Base-by-base conservation (phyloP, 2,329 filamentous ascomycete species). In the Xylariaceae sp. region DNA sequence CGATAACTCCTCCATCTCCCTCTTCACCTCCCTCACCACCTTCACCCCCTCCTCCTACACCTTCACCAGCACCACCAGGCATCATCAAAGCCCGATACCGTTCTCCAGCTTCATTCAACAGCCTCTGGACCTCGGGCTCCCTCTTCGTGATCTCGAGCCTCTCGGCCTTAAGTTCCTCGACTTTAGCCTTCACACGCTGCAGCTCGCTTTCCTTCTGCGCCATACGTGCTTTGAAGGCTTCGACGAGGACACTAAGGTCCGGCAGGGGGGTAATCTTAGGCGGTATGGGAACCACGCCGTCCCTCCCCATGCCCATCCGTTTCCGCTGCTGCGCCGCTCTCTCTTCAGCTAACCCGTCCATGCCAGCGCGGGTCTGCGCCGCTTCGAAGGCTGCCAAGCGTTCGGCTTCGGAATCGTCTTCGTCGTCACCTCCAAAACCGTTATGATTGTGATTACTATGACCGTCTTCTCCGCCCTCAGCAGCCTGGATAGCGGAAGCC, bases 291-390 rank as follows among this genome's bases (percentile, higher is more conserved):
- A 77, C 66, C 10, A 72, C 63, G 53, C 64, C 54, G 29, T 64
- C 55, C 21, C 63, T 62, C 33, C 62, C 58, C 29, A 60, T 63
- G 11, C 57, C 46, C 2, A 70, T 64, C 6, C 64, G 50, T 21
- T 67, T 66, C n/a, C n/a, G n/a, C n/a, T n/a, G n/a, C 43, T 68
- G 68, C 29, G 70, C 64, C 37, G 69, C 64, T 12, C 62, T 71
- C 57, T 73, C 75, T 58, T 73, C 68, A 51, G 48, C 75, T 19
- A 86, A 60, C 0, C 83, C 86, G 57, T 92, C 91, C 70, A 93
- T 85, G n/a, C 89, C 92, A 3, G 88, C 86, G 17, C 86, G 79
- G 7, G 88, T 91, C 69, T 97, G 92, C 4, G 88, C 85, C 10
- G 83, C 80, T 65, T 95, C 91, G 67, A 95, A 97, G 0, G 88